phyloP scores from a whole-genome alignment of 495 filamentous ascomycete genomes.

The Beverwykella pulmonaria region DNA sequence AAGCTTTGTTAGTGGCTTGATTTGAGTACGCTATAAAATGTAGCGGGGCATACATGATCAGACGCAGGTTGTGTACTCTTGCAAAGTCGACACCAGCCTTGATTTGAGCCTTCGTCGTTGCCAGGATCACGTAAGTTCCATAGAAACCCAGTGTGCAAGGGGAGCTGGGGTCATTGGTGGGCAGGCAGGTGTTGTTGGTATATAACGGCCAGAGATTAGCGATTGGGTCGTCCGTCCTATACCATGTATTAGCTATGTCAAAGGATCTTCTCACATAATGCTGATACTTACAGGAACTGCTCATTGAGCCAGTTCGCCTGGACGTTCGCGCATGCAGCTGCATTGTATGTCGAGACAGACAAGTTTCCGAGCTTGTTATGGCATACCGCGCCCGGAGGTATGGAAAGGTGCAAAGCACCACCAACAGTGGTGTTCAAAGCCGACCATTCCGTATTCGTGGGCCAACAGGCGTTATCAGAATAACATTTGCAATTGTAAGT shows the following conservation, averaged over 20 bases:
- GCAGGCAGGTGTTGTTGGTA: constrained; percentile 36
- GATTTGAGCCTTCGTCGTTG: constrained; percentile 35
- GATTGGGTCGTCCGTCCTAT: constrained; percentile 29
- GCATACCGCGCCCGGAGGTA: constrained; percentile 29
- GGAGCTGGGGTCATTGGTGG: constrained; percentile 15
- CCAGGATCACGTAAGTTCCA: constrained; percentile 31
- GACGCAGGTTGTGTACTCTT: constrained; percentile 26
- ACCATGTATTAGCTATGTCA: background rate
- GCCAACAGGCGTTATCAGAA: constrained; percentile 31
- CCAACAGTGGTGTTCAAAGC: constrained; percentile 31
- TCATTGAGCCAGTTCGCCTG: constrained; percentile 30
- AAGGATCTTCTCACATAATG: background rate
- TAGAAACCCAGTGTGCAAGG: constrained; percentile 33
- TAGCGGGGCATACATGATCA: constrained; percentile 17
- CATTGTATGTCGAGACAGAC: constrained; percentile 19
- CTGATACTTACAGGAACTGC: constrained; percentile 23
- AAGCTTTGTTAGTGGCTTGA: background rate
- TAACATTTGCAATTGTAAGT: constrained; percentile 37
- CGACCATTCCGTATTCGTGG: constrained; percentile 16
- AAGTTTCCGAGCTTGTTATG: constrained; percentile 11
- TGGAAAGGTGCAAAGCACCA: constrained; percentile 20
- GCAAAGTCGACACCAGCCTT: constrained; percentile 36
- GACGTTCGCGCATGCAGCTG: constrained; percentile 15
- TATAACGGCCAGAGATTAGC: constrained; percentile 33
- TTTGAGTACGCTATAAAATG: background rate